Conservation (phyloP, 148 eudicot species). For the Vaccinium macrocarpon region DNA sequence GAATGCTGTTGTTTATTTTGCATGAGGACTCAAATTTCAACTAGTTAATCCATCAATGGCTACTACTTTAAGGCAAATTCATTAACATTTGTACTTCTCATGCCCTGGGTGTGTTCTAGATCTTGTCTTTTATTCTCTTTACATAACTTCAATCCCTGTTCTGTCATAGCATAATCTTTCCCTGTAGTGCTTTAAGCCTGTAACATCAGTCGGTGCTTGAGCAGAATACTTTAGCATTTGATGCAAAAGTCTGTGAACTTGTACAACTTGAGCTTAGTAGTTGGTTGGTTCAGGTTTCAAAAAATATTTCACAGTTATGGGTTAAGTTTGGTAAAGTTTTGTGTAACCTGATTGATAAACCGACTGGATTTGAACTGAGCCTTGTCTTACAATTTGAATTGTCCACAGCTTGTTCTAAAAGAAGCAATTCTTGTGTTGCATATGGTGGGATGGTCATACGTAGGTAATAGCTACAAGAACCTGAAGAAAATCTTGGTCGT, state of each 20-base stretch:
- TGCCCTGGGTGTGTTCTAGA: not conserved
- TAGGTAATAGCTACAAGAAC: not conserved
- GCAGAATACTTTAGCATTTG: not conserved
- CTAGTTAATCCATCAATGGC: not conserved
- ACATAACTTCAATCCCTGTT: not conserved
- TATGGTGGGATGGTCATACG: not conserved
- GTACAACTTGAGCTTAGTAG: not conserved
- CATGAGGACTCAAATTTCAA: not conserved
- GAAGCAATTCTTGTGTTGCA: not conserved
- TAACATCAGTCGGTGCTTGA: not conserved
- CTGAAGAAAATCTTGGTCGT: not conserved
- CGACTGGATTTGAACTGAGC: not conserved
- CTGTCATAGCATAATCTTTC: not conserved
- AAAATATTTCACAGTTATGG: not conserved
- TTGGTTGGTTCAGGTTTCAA: not conserved
- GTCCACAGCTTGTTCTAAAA: not conserved
- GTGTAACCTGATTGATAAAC: not conserved
- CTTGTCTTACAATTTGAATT: not conserved
- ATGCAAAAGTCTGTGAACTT: not conserved
- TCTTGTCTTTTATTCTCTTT: not conserved
- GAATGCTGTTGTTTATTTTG: conserved; percentile 1
- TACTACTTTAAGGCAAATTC: not conserved
- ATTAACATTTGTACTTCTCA: not conserved
- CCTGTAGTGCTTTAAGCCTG: not conserved
- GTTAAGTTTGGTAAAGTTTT: not conserved